Evolutionary conservation across 192 early-diverging fungal species (phyloP), one percentile per base, ranked within the genome.

Genomic region (Podila epicladia): DNA sequence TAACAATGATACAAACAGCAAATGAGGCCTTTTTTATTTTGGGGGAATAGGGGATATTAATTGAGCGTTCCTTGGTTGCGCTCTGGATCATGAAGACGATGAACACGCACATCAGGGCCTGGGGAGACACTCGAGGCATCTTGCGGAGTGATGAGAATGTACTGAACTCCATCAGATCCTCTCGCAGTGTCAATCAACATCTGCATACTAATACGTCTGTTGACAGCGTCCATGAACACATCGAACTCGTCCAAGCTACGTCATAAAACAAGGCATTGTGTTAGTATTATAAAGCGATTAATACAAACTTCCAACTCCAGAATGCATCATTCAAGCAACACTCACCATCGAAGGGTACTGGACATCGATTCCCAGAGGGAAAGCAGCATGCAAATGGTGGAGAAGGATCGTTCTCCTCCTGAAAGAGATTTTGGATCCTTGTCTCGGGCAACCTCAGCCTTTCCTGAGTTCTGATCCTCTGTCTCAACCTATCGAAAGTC

Each of bases 191-290:
- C 91, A 69, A 98, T 91, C 87, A 99, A 91, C 91, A 97, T 91
- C 49, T 87, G 74, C 95, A 98, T 98, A 41, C 89, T 93, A 66
- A 93, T 91, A 32, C 85, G 77, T 7, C 98, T 90, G 82, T 99
- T 99, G n/a, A 97, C 97, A 5, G 96, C 95, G 82, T 99, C 98
- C 97, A 97, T 97, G 73, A 96, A 99, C 26, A 99, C 97, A 80
- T 99, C 98, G 89, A 97, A 99, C 88, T 99, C 98, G 76, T 99
- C 98, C 74, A 99, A 84, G 26, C 89, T 89, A 76, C 45, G 19
- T 20, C 4, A 5, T n/a, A 8, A 41, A 53, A 17, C 61, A 9
- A 13, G 35, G 28, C 2, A 63, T 15, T 51, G 9, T 48, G 58
- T 31, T 15, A 38, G 8, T 12, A 28, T 22, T 26, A n/a, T 26